Conservation (phyloP, 2,329 filamentous ascomycete species). For the Microsporum ferrugineum region DNA sequence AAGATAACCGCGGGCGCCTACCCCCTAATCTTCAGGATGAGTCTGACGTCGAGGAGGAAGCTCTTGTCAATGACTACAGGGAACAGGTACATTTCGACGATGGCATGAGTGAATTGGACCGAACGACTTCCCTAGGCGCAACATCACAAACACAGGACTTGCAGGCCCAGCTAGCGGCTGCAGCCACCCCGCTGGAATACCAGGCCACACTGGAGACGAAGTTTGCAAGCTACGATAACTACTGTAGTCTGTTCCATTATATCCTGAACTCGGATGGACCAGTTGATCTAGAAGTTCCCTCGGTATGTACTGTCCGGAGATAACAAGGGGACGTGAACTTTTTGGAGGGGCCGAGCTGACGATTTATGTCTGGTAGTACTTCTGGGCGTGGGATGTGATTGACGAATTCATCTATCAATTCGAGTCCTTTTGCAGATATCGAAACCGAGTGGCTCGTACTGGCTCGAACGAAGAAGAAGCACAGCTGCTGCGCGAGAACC, state of each 20-base stretch:
- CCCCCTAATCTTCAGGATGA: constrained; percentile 52
- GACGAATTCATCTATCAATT: constrained; percentile 99
- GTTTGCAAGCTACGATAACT: constrained; percentile 97
- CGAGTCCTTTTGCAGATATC: constrained; percentile 97
- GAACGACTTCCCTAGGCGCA: constrained; percentile 56
- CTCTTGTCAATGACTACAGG: constrained; percentile 86
- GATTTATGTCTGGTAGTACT: constrained; percentile 54
- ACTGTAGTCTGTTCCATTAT: constrained; percentile 98
- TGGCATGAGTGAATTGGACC: constrained; percentile 69
- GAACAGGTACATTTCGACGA: constrained; percentile 94
- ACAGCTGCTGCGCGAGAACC: constrained; percentile 82
- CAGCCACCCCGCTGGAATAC: constrained; percentile 90
- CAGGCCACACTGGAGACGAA: constrained; percentile 92
- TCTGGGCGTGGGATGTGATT: constrained; percentile 99
- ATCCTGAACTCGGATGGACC: constrained; percentile 99
- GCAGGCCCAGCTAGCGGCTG: constrained; percentile 79
- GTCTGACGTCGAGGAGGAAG: constrained; percentile 92
- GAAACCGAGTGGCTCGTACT: constrained; percentile 73
- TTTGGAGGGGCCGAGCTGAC: neutral
- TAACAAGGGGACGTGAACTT: neutral
- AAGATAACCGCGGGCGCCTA: constrained; percentile 34
- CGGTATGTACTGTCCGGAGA: constrained; percentile 43
- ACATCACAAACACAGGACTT: constrained; percentile 77
- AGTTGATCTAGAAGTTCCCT: constrained; percentile 90
- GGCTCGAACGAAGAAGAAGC: constrained; percentile 85